phyloP scores from a whole-genome alignment of 148 eudicot species.

The Silene uniflora region DNA sequence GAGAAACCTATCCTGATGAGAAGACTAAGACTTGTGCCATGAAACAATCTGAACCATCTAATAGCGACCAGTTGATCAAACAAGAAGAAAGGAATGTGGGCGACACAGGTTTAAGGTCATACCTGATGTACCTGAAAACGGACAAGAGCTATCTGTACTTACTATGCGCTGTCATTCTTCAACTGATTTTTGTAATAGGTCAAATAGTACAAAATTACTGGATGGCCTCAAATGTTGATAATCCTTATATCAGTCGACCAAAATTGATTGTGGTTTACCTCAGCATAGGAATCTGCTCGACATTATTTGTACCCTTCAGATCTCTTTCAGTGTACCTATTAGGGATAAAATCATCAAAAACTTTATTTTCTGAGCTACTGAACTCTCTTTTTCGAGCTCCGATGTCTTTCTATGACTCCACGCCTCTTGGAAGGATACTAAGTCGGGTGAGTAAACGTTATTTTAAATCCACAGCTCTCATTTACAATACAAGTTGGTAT shows the following conservation, averaged over 20 bases:
- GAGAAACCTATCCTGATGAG: constrained; percentile 19
- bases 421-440: constrained; percentile 87
- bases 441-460: constrained; percentile 51
- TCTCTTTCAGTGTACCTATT: constrained; percentile 44
- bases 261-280: constrained; percentile 62
- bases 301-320: constrained; percentile 43
- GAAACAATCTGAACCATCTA: constrained; percentile 27
- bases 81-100: constrained; percentile 79
- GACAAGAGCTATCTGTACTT: constrained; percentile 58
- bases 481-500: not conserved
- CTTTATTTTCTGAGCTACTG: constrained; percentile 61
- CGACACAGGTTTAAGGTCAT: constrained; percentile 71
- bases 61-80: constrained; percentile 63
- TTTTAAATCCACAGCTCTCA: not conserved
- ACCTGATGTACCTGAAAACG: constrained; percentile 56
- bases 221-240: constrained; percentile 87
- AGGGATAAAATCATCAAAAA: constrained; percentile 68
- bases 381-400: constrained; percentile 83
- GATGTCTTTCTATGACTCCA: constrained; percentile 88
- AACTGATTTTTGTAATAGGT: constrained; percentile 41
- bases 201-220: constrained; percentile 77
- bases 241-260: constrained; percentile 46
- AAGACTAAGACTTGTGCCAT: constrained; percentile 36
- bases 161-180: constrained; percentile 40
- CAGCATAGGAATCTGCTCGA: constrained; percentile 45